A percentile compares a stretch with the other conserved stretches of the same genome.
phyloP scores from a whole-genome alignment of 139 green algal species.

The Chlamydomonas eustigma region DNA sequence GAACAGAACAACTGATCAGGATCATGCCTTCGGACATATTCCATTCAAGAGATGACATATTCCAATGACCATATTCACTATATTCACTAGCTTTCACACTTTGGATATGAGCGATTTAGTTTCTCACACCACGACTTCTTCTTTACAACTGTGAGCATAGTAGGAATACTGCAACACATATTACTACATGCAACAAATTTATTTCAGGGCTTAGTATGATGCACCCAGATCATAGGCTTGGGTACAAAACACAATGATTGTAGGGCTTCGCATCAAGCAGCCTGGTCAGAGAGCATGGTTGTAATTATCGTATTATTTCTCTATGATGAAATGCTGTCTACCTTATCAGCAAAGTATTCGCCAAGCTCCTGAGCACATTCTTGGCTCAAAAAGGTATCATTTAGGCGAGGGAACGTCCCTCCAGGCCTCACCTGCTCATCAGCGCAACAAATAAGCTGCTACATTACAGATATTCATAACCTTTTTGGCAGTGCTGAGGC shows the following conservation, averaged over 20 bases:
- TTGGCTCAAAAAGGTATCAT: not conserved
- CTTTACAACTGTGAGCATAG: no score
- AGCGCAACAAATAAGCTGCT: not conserved
- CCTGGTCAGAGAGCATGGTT: not conserved
- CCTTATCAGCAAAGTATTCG: conserved; percentile 1
- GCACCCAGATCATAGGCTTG: no score
- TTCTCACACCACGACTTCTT: not conserved
- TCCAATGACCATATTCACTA: not conserved
- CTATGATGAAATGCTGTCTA: not conserved
- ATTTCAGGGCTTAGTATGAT: no score
- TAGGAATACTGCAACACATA: no score
- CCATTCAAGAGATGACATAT: not conserved
- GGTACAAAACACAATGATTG: not conserved
- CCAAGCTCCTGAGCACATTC: conserved; percentile 1
- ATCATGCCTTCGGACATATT: no score
- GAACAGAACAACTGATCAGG: no score
- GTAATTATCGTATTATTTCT: not conserved
- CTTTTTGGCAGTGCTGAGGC: not conserved
- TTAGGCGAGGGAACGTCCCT: not conserved
- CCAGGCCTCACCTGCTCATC: not conserved
- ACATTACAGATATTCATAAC: not conserved
- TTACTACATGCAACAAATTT: no score
- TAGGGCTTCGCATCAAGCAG: not conserved
- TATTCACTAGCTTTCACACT: not conserved
- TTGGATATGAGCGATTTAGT: not conserved